phyloP scores from a whole-genome alignment of 805 yeast species.

The Yueomyces sinensis region DNA sequence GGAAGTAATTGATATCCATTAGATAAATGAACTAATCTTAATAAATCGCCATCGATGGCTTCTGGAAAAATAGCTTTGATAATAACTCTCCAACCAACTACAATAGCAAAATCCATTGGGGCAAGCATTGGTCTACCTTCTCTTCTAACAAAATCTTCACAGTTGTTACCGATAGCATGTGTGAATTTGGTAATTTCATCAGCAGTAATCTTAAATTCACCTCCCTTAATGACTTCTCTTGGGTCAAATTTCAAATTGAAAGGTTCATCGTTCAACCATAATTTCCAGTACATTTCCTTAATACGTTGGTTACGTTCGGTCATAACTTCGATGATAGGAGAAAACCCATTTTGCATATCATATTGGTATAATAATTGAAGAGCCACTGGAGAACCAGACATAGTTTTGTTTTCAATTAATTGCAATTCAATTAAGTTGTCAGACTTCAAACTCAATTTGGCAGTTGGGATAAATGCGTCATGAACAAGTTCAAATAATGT shows the following conservation, averaged over 20 bases:
- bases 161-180: conserved; percentile 92
- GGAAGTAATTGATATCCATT: conserved; percentile 90
- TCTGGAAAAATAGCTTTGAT: conserved; percentile 97
- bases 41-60: conserved; percentile 89
- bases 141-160: conserved; percentile 89
- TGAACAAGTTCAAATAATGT: conserved; percentile 58
- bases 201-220: conserved; percentile 50
- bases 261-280: conserved; percentile 69
- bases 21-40: conserved; percentile 87
- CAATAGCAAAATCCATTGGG: conserved; percentile 99
- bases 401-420: conserved; percentile 80
- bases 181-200: conserved; percentile 83
- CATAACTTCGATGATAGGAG: conserved; percentile 86
- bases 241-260: conserved; percentile 56
- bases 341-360: conserved; percentile 81
- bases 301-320: conserved; percentile 85
- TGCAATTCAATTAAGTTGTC: conserved; percentile 48
- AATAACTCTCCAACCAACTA: conserved; percentile 96
- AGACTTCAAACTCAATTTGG: conserved; percentile 41
- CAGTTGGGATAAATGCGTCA: conserved; percentile 56
- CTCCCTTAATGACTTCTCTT: conserved; percentile 58
- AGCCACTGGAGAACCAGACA: conserved; percentile 58
- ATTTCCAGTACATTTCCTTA: conserved; percentile 92
- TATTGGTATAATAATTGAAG: conserved; percentile 69
- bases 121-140: conserved; percentile 76